Base-by-base conservation (phyloP, 257 asterid species). In the Jasminum sambac region DNA sequence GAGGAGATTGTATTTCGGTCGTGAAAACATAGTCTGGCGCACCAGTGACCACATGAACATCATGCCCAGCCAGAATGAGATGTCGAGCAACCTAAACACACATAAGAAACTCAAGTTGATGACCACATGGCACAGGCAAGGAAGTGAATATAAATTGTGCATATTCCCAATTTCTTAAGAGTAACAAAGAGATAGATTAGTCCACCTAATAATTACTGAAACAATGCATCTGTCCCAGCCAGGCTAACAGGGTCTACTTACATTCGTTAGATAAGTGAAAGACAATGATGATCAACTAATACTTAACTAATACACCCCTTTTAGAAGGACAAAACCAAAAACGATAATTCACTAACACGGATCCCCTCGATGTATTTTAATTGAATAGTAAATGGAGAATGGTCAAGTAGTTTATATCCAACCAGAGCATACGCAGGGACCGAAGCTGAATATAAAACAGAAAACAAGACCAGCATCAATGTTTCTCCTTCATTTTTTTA, bases 1-100 rank as follows among this genome's bases (percentile, higher is more conserved):
- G 87, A 69, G 97, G 89, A 43, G 99, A 91, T 76, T 86, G 79
- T 76, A 95, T 87, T 68, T 89, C 98, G 39, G 96, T 70, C 1
- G 96, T 91, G 41, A 80, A 95, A 50, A 95, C 99, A 74, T 91
- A 95, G 73, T 88, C 95, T 2, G 99, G 99, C 55, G 98, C 99
- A 70, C 94, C 99, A 23, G 98, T 89, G 66, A 95, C 98, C 67
- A 95, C 96, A 77, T 95, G 97, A 82, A 95, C 99, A 75, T 85
- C 88, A 48, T 95, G 96, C 8, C 98, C 99, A 9, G 90, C 93
- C 69, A 82, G 86, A 77, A 95, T 95, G 48, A 95, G 96, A 82
- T 95, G 91, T 43, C 99, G 92, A 76, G 88, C 87, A 66, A 95
- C 99, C 99, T 95, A 80, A 73, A 66, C 76, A 80, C 36, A 44